Evolutionary conservation across 306 rosid species (phyloP).

Genomic region (Malus fusca): DNA sequence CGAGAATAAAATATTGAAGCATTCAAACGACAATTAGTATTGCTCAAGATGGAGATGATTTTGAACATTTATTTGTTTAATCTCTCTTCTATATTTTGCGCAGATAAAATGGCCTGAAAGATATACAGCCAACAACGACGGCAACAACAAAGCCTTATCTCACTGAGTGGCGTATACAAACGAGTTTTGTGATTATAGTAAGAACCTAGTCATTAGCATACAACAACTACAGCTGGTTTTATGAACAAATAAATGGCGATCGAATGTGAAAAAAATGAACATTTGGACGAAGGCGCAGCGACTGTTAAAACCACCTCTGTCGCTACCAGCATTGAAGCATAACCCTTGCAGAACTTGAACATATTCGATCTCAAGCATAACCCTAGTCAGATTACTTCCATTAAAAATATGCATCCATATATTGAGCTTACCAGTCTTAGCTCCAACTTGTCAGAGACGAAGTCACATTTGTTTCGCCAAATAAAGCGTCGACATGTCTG

Average conservation of each 20-base stretch:
- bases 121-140: no score
- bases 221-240: conserved; percentile 5
- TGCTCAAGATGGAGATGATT: background rate
- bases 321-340: conserved; percentile 15
- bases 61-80: background rate
- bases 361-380: conserved; percentile 13
- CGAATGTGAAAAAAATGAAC: background rate
- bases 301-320: background rate
- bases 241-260: conserved; percentile 17
- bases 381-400: background rate
- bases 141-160: no score
- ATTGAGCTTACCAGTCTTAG: conserved; percentile 5
- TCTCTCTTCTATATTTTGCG: background rate
- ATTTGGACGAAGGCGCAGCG: background rate
- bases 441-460: conserved; percentile 6
- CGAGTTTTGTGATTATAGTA: background rate
- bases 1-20: background rate
- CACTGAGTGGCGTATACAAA: no score
- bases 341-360: background rate
- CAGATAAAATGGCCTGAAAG: background rate
- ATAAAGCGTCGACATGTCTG: background rate
- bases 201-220: background rate
- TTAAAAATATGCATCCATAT: background rate
- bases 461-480: background rate
- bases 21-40: background rate